These are phyloP conservation scores for Biscogniauxia sp. DNA, from an alignment of 2,329 filamentous ascomycete genomes.

Conservation along the genomic window DNA sequence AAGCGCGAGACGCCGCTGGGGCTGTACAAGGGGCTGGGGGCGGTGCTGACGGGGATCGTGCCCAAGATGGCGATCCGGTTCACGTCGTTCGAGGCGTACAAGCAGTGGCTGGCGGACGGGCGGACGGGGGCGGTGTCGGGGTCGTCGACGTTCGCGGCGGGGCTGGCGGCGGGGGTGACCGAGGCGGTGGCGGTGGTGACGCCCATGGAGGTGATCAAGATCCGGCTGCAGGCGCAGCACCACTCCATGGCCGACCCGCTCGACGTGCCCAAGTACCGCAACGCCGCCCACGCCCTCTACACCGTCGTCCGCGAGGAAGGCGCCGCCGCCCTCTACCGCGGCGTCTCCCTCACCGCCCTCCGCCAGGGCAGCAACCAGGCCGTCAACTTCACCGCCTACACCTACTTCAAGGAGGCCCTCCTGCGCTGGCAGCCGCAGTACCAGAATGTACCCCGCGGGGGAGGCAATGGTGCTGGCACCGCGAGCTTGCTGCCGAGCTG, in stretches of 20 bases:
- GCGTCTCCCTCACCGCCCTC: constrained; percentile 88
- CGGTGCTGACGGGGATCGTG: constrained; percentile 91
- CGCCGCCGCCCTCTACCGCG: constrained; percentile 81
- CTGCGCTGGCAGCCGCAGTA: constrained; percentile 71
- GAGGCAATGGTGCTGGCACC: neutral
- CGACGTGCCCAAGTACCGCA: constrained; percentile 95
- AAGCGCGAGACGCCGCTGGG: constrained; percentile 86
- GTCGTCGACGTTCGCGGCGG: constrained; percentile 67
- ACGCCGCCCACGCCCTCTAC: constrained; percentile 78
- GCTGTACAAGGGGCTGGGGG: constrained; percentile 97
- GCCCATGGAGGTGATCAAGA: constrained; percentile 99
- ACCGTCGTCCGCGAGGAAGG: constrained; percentile 94
- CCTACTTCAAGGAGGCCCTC: constrained; percentile 81
- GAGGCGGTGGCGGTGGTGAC: constrained; percentile 96
- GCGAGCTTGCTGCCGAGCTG: constrained; percentile 68
- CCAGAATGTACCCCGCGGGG: constrained; percentile 37
- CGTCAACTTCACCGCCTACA: constrained; percentile 97
- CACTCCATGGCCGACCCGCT: constrained; percentile 97
- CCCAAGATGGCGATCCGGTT: constrained; percentile 99
- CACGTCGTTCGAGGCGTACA: constrained; percentile 95
- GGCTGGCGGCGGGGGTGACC: constrained; percentile 88
- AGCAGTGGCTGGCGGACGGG: constrained; percentile 72
- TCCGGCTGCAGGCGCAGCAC: constrained; percentile 94
- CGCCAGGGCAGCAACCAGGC: constrained; percentile 97
- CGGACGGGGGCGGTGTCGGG: constrained; percentile 67